Evolutionary conservation across 2,329 filamentous ascomycete species (phyloP).

Genomic region (Xylariaceae sp.): DNA sequence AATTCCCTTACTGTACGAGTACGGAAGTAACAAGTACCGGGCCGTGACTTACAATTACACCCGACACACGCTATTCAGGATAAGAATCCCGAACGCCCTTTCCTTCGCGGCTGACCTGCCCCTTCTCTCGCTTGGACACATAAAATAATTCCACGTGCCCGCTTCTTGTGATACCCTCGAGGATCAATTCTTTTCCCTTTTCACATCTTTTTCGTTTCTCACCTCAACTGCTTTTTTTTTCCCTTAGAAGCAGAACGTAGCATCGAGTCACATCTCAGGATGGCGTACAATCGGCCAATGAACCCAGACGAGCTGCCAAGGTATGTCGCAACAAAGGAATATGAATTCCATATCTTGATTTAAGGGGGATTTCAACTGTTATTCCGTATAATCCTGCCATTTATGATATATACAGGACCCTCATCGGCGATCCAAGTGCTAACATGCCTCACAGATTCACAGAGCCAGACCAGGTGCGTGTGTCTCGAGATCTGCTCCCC

Average conservation of each 20-base stretch:
- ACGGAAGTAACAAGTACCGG: too few relatives aligned
- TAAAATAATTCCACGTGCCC: not conserved
- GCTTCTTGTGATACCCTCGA: not conserved
- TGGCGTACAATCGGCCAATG: constrained; percentile 92
- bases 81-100: too few relatives aligned
- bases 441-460: constrained; percentile 40
- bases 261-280: constrained; percentile 36
- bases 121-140: not conserved
- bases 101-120: constrained; percentile 6
- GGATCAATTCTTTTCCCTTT: not conserved
- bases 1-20: too few relatives aligned
- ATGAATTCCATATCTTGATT: too few relatives aligned
- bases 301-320: constrained; percentile 93
- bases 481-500: not conserved
- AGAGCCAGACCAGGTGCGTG: constrained; percentile 44
- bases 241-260: constrained; percentile 2
- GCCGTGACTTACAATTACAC: too few relatives aligned
- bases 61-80: too few relatives aligned
- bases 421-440: constrained; percentile 13
- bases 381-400: not conserved
- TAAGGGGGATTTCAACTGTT: too few relatives aligned
- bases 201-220: not conserved
- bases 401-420: not conserved
- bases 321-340: constrained; percentile 45
- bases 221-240: not conserved